These are phyloP conservation scores for Luffa acutangula DNA, from an alignment of 306 rosid genomes.

Conservation along the genomic window DNA sequence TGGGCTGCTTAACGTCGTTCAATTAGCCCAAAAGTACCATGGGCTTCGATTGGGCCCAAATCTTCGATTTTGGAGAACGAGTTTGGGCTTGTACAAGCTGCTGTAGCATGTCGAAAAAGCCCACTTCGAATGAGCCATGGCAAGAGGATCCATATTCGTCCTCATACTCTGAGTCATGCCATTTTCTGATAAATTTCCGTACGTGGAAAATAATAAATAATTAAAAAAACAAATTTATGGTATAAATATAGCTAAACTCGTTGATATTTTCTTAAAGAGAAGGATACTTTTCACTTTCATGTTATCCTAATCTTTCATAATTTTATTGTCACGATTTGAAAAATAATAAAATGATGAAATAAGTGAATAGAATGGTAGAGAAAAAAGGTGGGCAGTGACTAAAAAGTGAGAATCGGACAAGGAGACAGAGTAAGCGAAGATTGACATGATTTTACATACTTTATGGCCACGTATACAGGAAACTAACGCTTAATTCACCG, in stretches of 20 bases:
- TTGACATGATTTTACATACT: background rate
- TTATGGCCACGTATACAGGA: background rate
- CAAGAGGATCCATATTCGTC: background rate
- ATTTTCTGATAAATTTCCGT: too few relatives aligned
- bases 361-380: background rate
- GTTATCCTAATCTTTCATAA: too few relatives aligned
- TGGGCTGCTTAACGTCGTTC: background rate
- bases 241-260: too few relatives aligned
- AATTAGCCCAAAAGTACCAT: background rate
- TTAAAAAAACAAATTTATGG: too few relatives aligned
- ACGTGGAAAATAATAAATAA: too few relatives aligned
- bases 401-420: background rate
- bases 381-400: background rate
- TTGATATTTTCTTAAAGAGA: too few relatives aligned
- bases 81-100: background rate
- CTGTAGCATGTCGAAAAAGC: background rate
- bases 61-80: background rate
- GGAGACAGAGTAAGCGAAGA: constrained; percentile 1
- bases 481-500: background rate
- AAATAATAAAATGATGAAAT: background rate
- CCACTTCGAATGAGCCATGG: background rate
- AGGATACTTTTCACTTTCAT: too few relatives aligned
- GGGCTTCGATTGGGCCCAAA: background rate
- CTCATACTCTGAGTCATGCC: too few relatives aligned
- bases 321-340: too few relatives aligned